Percentiles rank a stretch among this genome's conserved stretches.
Evolutionary conservation across 345 rosid genomes (phyloP).

Genomic region (Aurinia saxatilis): DNA sequence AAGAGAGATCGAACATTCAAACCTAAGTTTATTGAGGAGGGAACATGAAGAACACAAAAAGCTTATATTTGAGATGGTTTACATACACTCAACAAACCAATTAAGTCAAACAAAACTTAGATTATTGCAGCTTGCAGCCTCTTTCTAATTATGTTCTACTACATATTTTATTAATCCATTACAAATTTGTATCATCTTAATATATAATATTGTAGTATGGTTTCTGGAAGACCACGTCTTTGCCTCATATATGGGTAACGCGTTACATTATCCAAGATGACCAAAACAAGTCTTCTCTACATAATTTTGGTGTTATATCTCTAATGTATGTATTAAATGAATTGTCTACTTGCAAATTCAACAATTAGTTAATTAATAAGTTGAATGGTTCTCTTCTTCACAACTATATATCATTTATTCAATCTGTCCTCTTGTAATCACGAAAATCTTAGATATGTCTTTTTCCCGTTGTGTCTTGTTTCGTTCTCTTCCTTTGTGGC

Average conservation of each 20-base stretch:
- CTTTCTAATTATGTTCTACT: background rate
- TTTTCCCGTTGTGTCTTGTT: background rate
- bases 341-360: slow-evolving; percentile 11
- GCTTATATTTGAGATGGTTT: background rate
- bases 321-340: background rate
- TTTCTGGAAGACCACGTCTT: slow-evolving; percentile 11
- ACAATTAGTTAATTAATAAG: background rate
- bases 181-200: background rate
- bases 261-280: slow-evolving; percentile 1
- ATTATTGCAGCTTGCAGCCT: background rate
- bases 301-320: background rate
- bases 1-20: no score
- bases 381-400: background rate
- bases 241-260: background rate
- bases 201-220: background rate
- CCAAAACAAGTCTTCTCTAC: background rate
- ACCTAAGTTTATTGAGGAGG: no score
- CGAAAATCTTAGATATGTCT: slow-evolving; percentile 1
- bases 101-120: background rate
- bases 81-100: background rate
- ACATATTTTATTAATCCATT: background rate
- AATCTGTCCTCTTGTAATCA: background rate
- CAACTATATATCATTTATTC: background rate
- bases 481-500: slow-evolving; percentile 12
- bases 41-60: no score